Base-by-base conservation (phyloP, 2,329 filamentous ascomycete genomes). In the Fusarium paranaense region DNA sequence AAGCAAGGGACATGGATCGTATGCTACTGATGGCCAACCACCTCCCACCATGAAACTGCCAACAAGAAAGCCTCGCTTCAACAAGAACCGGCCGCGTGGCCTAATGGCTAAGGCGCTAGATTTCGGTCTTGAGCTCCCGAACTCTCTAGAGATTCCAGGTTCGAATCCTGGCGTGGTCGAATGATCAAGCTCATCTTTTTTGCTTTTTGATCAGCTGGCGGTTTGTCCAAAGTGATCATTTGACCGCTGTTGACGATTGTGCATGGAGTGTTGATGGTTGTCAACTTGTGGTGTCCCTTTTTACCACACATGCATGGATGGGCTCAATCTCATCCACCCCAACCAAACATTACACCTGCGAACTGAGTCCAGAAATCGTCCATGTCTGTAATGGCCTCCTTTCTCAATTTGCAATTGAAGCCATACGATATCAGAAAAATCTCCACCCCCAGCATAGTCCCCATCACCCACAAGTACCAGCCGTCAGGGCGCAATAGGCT, bases 141-240 rank as follows among this genome's bases (percentile, higher is more conserved):
- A 52, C 27, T 52, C 47, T 52, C 47, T 52, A 52, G 47, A 52
- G 47, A 52, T 52, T 52, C 47, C 47, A 52, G 47, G 47, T 52
- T 52, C 47, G 47, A 52, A 52, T 52, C 47, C 47, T 52, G 47
- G 47, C 47, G 47, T 52, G 47, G 47, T 52, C 47, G 47, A 52
- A 32, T 20, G 47, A 65, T 11, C 57, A 4, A 27, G 52, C 42
- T 67, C 30, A 30, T 25, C 16, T 25, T 20, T 65, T 69, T 69
- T 56, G 20, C 18, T 10, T 58, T 32, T 37, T 45, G 18, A 20
- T 11, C 30, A 14, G 14, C 10, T 32, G 10, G 3, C 4, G 9
- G 5, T 47, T 18, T 25, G 20, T 6, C 3, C 4, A 9, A 45
- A 4, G 1, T 9, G 42, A 45, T 47, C 20, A 47, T 7, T 13